Base-by-base conservation (phyloP, 169 alveolate species). In the Theileria sp. region DNA sequence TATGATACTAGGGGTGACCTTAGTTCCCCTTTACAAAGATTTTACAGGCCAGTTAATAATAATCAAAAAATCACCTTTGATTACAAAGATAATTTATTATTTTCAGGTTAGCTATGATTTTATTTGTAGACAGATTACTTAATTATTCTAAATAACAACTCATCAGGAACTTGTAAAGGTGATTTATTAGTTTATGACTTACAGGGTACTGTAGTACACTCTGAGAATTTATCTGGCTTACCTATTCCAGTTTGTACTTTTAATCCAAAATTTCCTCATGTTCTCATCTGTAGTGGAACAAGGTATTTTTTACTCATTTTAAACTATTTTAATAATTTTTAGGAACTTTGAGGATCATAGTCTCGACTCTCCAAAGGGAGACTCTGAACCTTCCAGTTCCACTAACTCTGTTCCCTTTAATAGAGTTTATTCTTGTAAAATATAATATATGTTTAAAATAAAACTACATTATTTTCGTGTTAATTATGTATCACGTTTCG, bases 61-160 rank as follows among this genome's bases (percentile, higher is more conserved):
- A 83, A 83, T 60, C 89, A 83, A 54, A 68, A 32, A 60, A 19
- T 83, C 69, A n/a, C 50, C 51, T 83, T 83, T 38, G 89, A 83
- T 38, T 61, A 38, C 23, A 23, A 30, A 28, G 73, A 83, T 30
- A 58, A 44, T 3, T 9, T 25, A 10, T 15, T 83, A 15, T 65
- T 83, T n/a, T 77, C 89, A 60, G 89, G 89, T 83, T 64, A 15
- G 8, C n/a, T 64, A 10, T 15, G 1, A 44, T 10, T 44, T 44
- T 44, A 44, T 13, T 44, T 44, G 12, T n/a, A n/a, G n/a, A n/a
- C n/a, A n/a, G 54, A 44, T 44, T 44, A 10, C 54, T 44, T 44
- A 8, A 44, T 44, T 44, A 44, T 44, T 44, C 54, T 13, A 10
- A 67, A 67, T 36, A 67, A 26, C 9, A 26, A 67, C n/a, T 25